A percentile compares a stretch with the other conserved stretches of the same genome.
phyloP scores from a whole-genome alignment of 2,329 filamentous ascomycete species.

The Beauveria sp. region DNA sequence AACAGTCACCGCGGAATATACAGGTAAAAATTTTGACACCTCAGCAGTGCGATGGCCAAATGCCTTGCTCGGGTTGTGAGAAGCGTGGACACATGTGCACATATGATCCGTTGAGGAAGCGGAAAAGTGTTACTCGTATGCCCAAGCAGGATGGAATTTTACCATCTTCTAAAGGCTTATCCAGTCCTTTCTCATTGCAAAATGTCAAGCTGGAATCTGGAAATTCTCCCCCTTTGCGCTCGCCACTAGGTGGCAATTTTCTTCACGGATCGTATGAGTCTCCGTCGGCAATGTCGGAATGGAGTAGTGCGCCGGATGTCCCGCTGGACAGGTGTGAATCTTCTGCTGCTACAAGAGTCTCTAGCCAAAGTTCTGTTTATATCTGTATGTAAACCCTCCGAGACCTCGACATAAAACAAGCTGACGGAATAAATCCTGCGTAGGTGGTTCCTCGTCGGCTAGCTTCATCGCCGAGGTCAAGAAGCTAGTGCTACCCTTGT shows the following conservation, averaged over 20 bases:
- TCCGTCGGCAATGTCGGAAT: not conserved
- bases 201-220: not conserved
- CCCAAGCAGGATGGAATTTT: not conserved
- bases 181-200: not conserved
- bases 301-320: not conserved
- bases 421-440: constrained; percentile 29
- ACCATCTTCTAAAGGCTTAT: not conserved
- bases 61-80: constrained; percentile 50
- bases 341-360: not conserved
- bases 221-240: not conserved
- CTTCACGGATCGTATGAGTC: not conserved
- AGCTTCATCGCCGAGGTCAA: constrained; percentile 54
- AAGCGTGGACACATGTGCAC: constrained; percentile 41
- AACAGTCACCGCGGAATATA: not conserved
- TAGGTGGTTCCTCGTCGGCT: constrained; percentile 55
- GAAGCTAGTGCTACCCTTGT: constrained; percentile 48
- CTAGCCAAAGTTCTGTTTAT: not conserved
- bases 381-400: not conserved
- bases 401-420: not conserved
- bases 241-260: not conserved
- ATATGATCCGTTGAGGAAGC: constrained; percentile 26
- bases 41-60: constrained; percentile 48
- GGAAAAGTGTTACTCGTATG: not conserved
- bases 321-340: not conserved
- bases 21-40: not conserved